Evolutionary conservation across 306 rosid species (phyloP).

Genomic region (Lathyrus tuberosus): DNA sequence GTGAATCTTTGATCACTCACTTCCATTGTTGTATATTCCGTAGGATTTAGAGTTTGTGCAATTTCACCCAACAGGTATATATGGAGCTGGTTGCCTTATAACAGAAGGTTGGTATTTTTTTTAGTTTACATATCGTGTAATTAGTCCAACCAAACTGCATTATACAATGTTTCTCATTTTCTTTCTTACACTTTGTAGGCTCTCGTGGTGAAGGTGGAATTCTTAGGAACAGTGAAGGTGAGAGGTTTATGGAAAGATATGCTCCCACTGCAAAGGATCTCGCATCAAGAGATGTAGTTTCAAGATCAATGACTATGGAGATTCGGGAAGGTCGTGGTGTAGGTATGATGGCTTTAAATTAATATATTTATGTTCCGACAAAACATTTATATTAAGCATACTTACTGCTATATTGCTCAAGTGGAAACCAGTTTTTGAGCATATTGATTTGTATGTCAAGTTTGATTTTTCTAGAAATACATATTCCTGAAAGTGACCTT

Average conservation of each 20-base stretch:
- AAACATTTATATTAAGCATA: neutral
- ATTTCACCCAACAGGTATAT: constrained; percentile 96
- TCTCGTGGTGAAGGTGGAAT: constrained; percentile 99
- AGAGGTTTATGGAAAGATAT: constrained; percentile 96
- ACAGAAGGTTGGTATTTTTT: constrained; percentile 72
- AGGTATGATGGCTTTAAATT: constrained; percentile 55
- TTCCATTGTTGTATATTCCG: constrained; percentile 32
- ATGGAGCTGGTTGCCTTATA: constrained; percentile 98
- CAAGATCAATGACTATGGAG: constrained; percentile 98
- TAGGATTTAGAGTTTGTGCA: constrained; percentile 98
- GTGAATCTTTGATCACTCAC: constrained; percentile 17
- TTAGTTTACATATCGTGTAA: constrained; percentile 14
- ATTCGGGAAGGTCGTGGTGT: constrained; percentile 98
- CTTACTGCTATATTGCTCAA: neutral
- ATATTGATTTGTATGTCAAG: constrained; percentile 9
- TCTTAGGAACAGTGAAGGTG: constrained; percentile 95
- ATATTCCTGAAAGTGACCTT: constrained; percentile 11
- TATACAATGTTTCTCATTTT: constrained; percentile 31
- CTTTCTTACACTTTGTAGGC: constrained; percentile 56
- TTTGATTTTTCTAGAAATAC: constrained; percentile 14
- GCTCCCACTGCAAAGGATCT: constrained; percentile 99
- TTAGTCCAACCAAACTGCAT: constrained; percentile 27
- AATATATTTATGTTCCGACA: too few relatives aligned
- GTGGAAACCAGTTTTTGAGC: constrained; percentile 15
- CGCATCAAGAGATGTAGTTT: constrained; percentile 96